Percentiles rank a stretch among this genome's conserved stretches.
phyloP scores from a whole-genome alignment of 768 basidiomycete genomes.

The Jaapia argillacea region DNA sequence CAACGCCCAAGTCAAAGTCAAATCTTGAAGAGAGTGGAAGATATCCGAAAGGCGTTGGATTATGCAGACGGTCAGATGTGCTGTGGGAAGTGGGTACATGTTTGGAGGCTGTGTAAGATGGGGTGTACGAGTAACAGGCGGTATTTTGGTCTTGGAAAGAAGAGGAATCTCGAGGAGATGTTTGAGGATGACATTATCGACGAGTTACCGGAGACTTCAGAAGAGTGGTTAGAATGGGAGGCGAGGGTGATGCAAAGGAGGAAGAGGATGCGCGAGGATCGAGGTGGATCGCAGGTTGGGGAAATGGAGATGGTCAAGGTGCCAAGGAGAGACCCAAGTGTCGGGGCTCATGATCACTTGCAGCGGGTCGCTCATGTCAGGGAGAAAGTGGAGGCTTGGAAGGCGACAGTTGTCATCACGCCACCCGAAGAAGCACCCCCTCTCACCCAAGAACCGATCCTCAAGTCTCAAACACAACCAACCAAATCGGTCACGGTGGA shows the following conservation, averaged over 20 bases:
- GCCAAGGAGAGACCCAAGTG: not conserved
- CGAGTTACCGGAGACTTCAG: not conserved
- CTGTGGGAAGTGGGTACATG: not conserved
- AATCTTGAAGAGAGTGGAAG: not conserved
- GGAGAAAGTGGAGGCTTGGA: not conserved
- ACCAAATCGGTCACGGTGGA: not conserved
- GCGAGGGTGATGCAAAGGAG: not conserved
- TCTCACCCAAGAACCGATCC: not conserved
- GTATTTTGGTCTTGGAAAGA: not conserved
- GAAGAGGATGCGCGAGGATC: not conserved
- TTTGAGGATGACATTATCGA: not conserved
- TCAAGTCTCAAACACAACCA: not conserved
- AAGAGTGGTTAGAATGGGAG: not conserved
- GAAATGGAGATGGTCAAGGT: not conserved
- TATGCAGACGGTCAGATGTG: not conserved
- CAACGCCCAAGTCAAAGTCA: not conserved
- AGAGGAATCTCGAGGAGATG: not conserved
- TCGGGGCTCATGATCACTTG: no score
- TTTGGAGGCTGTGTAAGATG: not conserved
- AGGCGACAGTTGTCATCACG: not conserved
- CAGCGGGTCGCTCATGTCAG: not conserved
- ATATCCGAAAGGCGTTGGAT: not conserved
- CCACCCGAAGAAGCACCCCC: not conserved
- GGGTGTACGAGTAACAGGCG: not conserved
- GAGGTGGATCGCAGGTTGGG: not conserved